A percentile compares a stretch with the other conserved stretches of the same genome.
These are phyloP conservation scores for Cutaneotrichosporon dermatis DNA, from an alignment of 1,284 basidiomycete genomes.

Conservation along the genomic window DNA sequence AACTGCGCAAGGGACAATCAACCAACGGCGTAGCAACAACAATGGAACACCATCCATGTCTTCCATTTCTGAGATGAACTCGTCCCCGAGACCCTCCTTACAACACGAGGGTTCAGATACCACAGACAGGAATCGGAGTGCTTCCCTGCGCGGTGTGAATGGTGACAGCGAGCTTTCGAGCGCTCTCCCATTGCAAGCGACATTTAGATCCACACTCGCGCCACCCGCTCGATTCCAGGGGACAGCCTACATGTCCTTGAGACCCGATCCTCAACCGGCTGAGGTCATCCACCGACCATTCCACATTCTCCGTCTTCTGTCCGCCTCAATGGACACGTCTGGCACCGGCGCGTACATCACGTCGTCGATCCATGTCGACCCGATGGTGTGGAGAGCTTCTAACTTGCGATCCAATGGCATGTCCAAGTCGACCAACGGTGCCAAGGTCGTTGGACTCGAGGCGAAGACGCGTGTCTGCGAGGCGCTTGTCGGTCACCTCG, in stretches of 20 bases:
- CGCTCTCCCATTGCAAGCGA: slow-evolving; percentile 7
- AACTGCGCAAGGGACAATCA: slow-evolving; percentile 37
- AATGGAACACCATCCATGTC: slow-evolving; percentile 15
- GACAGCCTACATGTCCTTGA: slow-evolving; percentile 28
- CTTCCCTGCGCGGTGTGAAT: slow-evolving; percentile 6
- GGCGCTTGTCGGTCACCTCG: slow-evolving; percentile 26
- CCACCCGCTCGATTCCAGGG: slow-evolving; percentile 16
- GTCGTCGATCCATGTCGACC: slow-evolving; percentile 76
- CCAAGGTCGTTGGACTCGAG: slow-evolving; percentile 33
- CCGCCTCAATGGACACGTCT: slow-evolving; percentile 70
- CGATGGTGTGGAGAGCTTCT: slow-evolving; percentile 68
- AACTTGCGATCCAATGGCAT: slow-evolving; percentile 13
- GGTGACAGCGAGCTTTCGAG: slow-evolving; percentile 4
- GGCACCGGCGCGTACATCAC: slow-evolving; percentile 82
- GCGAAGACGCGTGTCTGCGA: slow-evolving; percentile 34
- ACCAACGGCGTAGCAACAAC: slow-evolving; percentile 31
- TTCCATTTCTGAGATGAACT: slow-evolving; percentile 17
- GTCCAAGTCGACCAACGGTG: slow-evolving; percentile 64
- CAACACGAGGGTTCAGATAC: slow-evolving; percentile 3
- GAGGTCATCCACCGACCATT: slow-evolving; percentile 81
- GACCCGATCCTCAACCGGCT: slow-evolving; percentile 52
- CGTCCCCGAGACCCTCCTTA: slow-evolving; percentile 5
- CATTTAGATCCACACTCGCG: slow-evolving; percentile 14
- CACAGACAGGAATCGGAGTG: slow-evolving; percentile 6
- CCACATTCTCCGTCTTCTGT: slow-evolving; percentile 77